phyloP scores from a whole-genome alignment of 2,329 filamentous ascomycete genomes.

The Colletotrichum horii region DNA sequence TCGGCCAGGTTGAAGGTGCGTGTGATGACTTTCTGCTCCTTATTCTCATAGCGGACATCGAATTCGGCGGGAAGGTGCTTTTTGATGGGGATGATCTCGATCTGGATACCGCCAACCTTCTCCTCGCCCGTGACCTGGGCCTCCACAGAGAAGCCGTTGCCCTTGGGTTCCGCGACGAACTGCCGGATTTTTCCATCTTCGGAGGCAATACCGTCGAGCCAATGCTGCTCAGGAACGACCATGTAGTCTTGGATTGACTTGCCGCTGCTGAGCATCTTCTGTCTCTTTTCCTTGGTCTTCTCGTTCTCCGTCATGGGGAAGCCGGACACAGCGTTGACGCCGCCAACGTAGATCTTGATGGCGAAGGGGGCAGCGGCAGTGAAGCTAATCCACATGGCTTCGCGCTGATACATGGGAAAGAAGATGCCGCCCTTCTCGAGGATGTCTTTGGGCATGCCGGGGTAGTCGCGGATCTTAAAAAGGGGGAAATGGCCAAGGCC shows the following conservation, averaged over 20 bases:
- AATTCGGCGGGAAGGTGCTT: slow-evolving; percentile 9
- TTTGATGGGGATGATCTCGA: slow-evolving; percentile 40
- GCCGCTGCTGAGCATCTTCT: slow-evolving; percentile 1
- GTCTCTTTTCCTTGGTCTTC: slow-evolving; percentile 15
- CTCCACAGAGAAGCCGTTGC: slow-evolving; percentile 48
- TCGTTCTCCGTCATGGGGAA: slow-evolving; percentile 29
- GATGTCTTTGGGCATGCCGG: slow-evolving; percentile 37
- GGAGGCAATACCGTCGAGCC: slow-evolving; percentile 45
- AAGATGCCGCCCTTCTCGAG: slow-evolving; percentile 46
- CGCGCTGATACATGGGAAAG: slow-evolving; percentile 49
- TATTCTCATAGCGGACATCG: slow-evolving; percentile 20
- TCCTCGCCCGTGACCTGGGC: slow-evolving; percentile 49
- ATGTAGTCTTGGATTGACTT: slow-evolving; percentile 34
- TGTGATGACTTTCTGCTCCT: slow-evolving; percentile 4
- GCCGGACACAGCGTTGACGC: slow-evolving; percentile 45
- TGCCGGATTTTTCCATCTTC: slow-evolving; percentile 44
- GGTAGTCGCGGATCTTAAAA: slow-evolving; percentile 36
- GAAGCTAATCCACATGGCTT: slow-evolving; percentile 46
- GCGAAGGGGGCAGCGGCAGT: slow-evolving; percentile 31
- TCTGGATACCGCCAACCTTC: slow-evolving; percentile 42
- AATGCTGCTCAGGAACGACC: slow-evolving; percentile 39
- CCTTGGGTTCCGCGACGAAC: slow-evolving; percentile 51
- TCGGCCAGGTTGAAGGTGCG: slow-evolving; percentile 17
- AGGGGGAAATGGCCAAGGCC: slow-evolving; percentile 42
- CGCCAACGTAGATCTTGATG: slow-evolving; percentile 44